phyloP scores from a whole-genome alignment of 179 eudicot genomes.

The Spinacia oleracea region DNA sequence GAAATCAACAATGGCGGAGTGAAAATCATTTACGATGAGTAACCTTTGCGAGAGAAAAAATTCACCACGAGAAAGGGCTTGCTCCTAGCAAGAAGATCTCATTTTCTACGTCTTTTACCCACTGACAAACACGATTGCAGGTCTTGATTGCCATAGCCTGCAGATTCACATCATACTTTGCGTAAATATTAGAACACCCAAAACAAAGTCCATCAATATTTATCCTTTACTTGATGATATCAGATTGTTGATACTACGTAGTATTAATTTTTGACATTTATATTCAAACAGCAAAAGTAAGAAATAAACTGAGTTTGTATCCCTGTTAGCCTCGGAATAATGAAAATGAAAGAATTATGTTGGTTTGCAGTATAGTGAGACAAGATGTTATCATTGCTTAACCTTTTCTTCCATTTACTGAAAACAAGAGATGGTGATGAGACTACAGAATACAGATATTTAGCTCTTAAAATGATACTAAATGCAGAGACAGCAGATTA shows the following conservation, averaged over 20 bases:
- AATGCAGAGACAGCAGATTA: neutral
- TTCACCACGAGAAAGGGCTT: conserved; percentile 94
- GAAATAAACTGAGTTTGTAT: neutral
- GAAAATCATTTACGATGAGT: neutral
- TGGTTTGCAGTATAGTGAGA: neutral
- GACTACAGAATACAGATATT: too few relatives aligned
- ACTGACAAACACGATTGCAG: conserved; percentile 88
- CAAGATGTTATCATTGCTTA: neutral
- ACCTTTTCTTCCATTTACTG: neutral
- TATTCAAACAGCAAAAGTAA: neutral
- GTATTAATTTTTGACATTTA: neutral
- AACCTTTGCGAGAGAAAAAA: conserved; percentile 16
- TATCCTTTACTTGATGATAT: neutral
- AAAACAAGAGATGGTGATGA: neutral
- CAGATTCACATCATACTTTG: conserved; percentile 27
- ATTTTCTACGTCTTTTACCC: conserved; percentile 92
- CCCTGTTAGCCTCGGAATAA: neutral
- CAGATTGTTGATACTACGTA: neutral
- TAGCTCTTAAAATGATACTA: neutral
- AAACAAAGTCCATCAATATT: neutral
- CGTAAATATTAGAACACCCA: neutral
- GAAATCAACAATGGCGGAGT: neutral
- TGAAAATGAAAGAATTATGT: neutral
- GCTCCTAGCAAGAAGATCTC: conserved; percentile 93
- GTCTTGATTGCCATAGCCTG: conserved; percentile 91